phyloP scores from a whole-genome alignment of 2,329 filamentous ascomycete species.

The Penicillium decumbens region DNA sequence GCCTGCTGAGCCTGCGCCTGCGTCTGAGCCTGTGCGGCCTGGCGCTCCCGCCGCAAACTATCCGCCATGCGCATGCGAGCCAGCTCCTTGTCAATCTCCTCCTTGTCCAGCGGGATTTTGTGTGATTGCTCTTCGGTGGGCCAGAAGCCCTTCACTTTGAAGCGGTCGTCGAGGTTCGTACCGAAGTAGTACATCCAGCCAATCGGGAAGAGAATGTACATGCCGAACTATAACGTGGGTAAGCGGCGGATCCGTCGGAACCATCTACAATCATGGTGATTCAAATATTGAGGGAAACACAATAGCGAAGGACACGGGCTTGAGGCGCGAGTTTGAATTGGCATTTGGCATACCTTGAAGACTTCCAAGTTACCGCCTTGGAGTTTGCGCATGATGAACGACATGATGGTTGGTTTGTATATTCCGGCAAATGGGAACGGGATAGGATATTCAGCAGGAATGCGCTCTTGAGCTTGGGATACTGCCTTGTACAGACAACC shows the following conservation, averaged over 20 bases:
- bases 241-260: neutral
- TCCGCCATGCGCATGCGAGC: constrained; percentile 58
- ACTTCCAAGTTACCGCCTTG: constrained; percentile 87
- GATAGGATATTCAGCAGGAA: too few relatives aligned
- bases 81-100: constrained; percentile 70
- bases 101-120: constrained; percentile 50
- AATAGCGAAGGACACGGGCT: neutral
- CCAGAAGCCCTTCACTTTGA: constrained; percentile 89
- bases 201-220: constrained; percentile 98
- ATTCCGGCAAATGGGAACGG: neutral
- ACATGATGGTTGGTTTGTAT: constrained; percentile 26
- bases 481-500: neutral
- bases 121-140: constrained; percentile 60
- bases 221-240: constrained; percentile 67
- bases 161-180: constrained; percentile 91
- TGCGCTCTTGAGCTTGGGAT: neutral
- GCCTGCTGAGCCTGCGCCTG: constrained; percentile 15
- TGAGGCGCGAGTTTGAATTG: neutral
- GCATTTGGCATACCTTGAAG: constrained; percentile 65
- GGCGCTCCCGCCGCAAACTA: constrained; percentile 45
- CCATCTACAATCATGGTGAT: neutral
- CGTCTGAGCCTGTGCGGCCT: constrained; percentile 27
- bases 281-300: neutral
- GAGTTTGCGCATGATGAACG: constrained; percentile 52
- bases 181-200: constrained; percentile 99